Evolutionary conservation across 2,329 filamentous ascomycete species (phyloP).

Genomic region (Ophiocordyceps unilateralis): DNA sequence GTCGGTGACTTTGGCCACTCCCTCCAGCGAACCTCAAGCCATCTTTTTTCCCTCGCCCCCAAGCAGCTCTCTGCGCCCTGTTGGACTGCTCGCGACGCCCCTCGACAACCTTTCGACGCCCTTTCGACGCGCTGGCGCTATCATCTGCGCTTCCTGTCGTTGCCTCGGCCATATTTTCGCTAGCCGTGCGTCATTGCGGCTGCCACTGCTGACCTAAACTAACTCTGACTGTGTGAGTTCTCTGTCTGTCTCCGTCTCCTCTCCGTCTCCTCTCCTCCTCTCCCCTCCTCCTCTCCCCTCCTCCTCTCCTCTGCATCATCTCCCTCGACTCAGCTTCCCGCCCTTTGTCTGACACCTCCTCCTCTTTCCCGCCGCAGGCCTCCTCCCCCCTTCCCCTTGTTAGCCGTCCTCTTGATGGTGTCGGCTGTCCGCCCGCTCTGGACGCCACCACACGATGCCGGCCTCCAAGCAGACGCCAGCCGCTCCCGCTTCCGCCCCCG

Average conservation of each 20-base stretch:
- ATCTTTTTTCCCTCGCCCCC: too few relatives aligned
- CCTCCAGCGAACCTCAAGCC: not conserved
- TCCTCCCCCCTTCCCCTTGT: too few relatives aligned
- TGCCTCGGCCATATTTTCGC: too few relatives aligned
- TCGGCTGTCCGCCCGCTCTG: conserved; percentile 19
- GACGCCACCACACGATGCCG: conserved; percentile 25
- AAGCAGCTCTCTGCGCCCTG: too few relatives aligned
- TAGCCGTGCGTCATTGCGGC: conserved; percentile 18
- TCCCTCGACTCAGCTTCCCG: not conserved
- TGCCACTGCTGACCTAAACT: conserved; percentile 15
- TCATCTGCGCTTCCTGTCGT: too few relatives aligned
- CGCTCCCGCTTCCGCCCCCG: too few relatives aligned
- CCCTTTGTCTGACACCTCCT: not conserved
- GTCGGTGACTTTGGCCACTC: not conserved
- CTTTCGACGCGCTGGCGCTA: too few relatives aligned
- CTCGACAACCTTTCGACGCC: too few relatives aligned
- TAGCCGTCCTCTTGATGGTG: conserved; percentile 17
- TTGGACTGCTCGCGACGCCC: too few relatives aligned
- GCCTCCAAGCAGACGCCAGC: conserved; percentile 34
- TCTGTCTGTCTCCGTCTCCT: too few relatives aligned
- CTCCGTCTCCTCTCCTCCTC: too few relatives aligned
- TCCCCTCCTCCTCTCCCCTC: not conserved
- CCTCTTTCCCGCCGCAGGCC: not conserved
- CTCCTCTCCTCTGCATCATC: not conserved
- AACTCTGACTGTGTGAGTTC: too few relatives aligned